These are phyloP conservation scores for Myxozyma nipponensis DNA, from an alignment of 805 yeast species.

Conservation along the genomic window DNA sequence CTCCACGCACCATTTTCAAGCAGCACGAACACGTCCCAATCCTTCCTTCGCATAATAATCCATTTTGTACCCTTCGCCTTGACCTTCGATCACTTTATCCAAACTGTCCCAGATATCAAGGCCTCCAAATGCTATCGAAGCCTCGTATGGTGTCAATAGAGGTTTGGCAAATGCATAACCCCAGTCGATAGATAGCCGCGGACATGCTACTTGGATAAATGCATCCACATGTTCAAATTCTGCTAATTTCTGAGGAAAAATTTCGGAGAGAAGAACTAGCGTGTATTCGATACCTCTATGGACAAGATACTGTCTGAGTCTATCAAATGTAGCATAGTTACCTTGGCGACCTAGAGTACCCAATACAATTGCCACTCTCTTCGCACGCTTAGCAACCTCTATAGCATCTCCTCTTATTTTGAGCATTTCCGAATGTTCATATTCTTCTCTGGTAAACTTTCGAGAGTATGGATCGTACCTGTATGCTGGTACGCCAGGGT, in stretches of 20 bases:
- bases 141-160: constrained; percentile 89
- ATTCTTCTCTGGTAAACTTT: constrained; percentile 82
- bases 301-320: constrained; percentile 54
- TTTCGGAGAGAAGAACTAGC: constrained; percentile 82
- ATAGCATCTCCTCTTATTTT: constrained; percentile 72
- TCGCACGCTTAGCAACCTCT: constrained; percentile 46
- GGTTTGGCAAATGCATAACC: constrained; percentile 96
- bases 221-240: constrained; percentile 92
- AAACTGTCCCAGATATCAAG: constrained; percentile 60
- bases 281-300: constrained; percentile 63
- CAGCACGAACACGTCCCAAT: constrained; percentile 26
- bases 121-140: constrained; percentile 78
- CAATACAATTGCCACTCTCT: constrained; percentile 74
- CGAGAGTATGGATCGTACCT: constrained; percentile 94
- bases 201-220: constrained; percentile 96
- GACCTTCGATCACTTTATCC: constrained; percentile 27
- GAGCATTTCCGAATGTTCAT: constrained; percentile 81
- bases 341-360: constrained; percentile 98
- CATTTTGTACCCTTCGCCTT: constrained; percentile 72
- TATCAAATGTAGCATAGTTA: constrained; percentile 67
- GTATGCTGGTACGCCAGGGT: constrained; percentile 86
- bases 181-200: constrained; percentile 95
- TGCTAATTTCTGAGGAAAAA: constrained; percentile 86
- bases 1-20: background rate
- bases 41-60: constrained; percentile 89